phyloP scores from a whole-genome alignment of 2,329 filamentous ascomycete species.

The Neofusicoccum sp. region DNA sequence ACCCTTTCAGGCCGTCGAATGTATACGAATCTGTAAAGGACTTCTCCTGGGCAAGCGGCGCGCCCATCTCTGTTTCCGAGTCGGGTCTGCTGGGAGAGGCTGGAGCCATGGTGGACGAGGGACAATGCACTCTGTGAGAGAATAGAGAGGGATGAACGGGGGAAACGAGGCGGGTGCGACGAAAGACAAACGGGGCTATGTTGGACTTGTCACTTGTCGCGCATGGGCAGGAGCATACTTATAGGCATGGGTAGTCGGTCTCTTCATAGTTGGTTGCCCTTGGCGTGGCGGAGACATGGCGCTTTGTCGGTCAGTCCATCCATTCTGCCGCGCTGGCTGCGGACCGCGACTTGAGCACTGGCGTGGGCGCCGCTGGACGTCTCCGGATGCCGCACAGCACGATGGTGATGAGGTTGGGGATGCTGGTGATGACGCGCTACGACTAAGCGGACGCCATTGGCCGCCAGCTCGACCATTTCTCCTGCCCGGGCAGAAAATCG shows the following conservation, averaged over 20 bases:
- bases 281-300: slow-evolving; percentile 2
- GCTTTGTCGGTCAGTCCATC: not conserved
- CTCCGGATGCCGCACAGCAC: too few species aligned
- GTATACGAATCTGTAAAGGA: slow-evolving; percentile 25
- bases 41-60: slow-evolving; percentile 30
- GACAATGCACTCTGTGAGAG: not conserved
- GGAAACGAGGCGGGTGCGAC: not conserved
- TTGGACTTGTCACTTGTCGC: not conserved
- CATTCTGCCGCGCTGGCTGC: not conserved
- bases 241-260: not conserved
- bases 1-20: slow-evolving; percentile 40
- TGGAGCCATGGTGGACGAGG: not conserved
- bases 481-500: slow-evolving; percentile 12
- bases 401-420: too few species aligned
- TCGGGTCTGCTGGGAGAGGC: not conserved
- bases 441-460: too few species aligned
- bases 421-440: too few species aligned
- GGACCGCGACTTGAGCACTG: too few species aligned
- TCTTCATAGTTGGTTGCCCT: not conserved
- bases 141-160: not conserved
- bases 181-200: not conserved
- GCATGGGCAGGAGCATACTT: not conserved
- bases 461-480: slow-evolving; percentile 3
- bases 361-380: too few species aligned
- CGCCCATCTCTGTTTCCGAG: not conserved